A percentile compares a stretch with the other conserved stretches of the same genome.
Evolutionary conservation across 2,329 filamentous ascomycete species (phyloP).

Genomic region (Aspergillus pseudotamarii): DNA sequence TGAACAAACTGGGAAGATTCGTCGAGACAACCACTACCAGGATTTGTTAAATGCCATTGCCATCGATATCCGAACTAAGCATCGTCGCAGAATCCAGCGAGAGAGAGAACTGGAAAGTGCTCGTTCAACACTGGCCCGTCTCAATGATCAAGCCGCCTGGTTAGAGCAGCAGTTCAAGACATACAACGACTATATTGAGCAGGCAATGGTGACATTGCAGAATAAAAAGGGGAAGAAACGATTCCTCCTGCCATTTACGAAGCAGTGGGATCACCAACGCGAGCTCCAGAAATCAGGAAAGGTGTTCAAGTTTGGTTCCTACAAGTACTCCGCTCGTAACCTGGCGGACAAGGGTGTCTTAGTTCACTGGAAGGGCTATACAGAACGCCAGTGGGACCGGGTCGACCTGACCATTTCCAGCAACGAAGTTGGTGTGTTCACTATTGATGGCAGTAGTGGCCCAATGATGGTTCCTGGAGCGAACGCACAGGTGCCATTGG

Average conservation of each 20-base stretch:
- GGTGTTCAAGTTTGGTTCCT: constrained; percentile 95
- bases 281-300: constrained; percentile 91
- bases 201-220: constrained; percentile 94
- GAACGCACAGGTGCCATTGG: constrained; percentile 83
- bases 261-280: constrained; percentile 97
- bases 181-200: constrained; percentile 99
- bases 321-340: constrained; percentile 90
- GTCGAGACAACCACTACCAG: constrained; percentile 86
- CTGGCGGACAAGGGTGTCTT: constrained; percentile 92
- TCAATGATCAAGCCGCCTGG: constrained; percentile 73
- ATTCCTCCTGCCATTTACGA: constrained; percentile 94
- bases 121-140: constrained; percentile 49
- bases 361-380: constrained; percentile 84
- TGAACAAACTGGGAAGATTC: constrained; percentile 85
- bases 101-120: constrained; percentile 80
- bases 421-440: constrained; percentile 92
- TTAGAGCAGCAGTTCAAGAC: constrained; percentile 94
- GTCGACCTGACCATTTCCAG: constrained; percentile 93
- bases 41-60: constrained; percentile 98
- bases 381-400: constrained; percentile 82
- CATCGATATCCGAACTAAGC: constrained; percentile 95
- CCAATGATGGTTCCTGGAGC: constrained; percentile 96
- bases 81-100: constrained; percentile 85
- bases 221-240: constrained; percentile 95
- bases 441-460: constrained; percentile 84